Percentiles rank a stretch among this genome's conserved stretches.
phyloP scores from a whole-genome alignment of 1,284 basidiomycete genomes.

The Sporisorium iseilematis-ciliati region DNA sequence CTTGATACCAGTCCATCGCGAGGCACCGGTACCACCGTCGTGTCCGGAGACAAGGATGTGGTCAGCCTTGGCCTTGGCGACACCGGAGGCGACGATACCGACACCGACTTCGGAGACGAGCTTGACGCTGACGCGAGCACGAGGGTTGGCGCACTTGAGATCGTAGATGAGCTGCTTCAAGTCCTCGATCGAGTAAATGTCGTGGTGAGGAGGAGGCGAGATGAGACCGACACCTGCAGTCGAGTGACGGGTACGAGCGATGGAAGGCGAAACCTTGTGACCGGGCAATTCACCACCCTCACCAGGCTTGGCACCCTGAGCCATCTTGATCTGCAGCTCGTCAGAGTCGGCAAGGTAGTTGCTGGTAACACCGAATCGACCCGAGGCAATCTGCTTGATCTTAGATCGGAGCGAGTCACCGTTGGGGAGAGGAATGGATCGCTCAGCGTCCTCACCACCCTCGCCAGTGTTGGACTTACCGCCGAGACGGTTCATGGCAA shows the following conservation, averaged over 20 bases:
- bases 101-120: constrained; percentile 67
- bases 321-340: constrained; percentile 69
- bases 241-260: constrained; percentile 66
- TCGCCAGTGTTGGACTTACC: constrained; percentile 68
- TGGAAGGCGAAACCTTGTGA: constrained; percentile 67
- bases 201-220: constrained; percentile 66
- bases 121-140: constrained; percentile 65
- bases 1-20: constrained; percentile 67
- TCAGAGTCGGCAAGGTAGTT: constrained; percentile 67
- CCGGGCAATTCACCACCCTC: constrained; percentile 68
- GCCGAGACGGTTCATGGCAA: constrained; percentile 68
- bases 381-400: constrained; percentile 69
- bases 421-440: constrained; percentile 67
- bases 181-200: constrained; percentile 69
- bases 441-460: constrained; percentile 67
- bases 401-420: constrained; percentile 67
- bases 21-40: constrained; percentile 68
- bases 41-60: constrained; percentile 67
- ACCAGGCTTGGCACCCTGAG: constrained; percentile 68
- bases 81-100: constrained; percentile 66
- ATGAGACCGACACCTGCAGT: constrained; percentile 67
- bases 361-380: constrained; percentile 66
- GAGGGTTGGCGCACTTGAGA: constrained; percentile 67
- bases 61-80: constrained; percentile 68
- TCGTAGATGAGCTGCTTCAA: constrained; percentile 68